Evolutionary conservation across 2,329 filamentous ascomycete species (phyloP).

Genomic region (Cordyceps cateniannulata): DNA sequence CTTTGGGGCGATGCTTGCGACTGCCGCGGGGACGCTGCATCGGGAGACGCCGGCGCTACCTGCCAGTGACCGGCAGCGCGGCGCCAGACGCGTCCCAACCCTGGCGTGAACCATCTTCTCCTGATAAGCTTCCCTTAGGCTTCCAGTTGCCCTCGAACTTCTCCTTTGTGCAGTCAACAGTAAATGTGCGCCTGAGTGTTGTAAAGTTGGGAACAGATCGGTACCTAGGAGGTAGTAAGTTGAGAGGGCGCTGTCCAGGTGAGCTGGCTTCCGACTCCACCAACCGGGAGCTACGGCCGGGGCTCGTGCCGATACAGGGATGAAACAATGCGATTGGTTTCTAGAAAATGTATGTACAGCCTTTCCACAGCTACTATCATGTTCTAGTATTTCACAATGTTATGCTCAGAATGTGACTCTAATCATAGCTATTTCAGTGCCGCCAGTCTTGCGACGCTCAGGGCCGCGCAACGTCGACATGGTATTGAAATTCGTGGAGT

Average conservation of each 20-base stretch:
- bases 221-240: not conserved
- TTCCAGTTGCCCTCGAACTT: not conserved
- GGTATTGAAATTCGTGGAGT: conserved; percentile 3
- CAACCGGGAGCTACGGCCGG: not conserved
- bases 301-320: not conserved
- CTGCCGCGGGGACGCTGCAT: not conserved
- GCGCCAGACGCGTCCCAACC: conserved; percentile 1
- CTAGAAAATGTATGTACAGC: not conserved
- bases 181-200: not conserved
- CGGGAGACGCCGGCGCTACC: not conserved
- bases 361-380: not conserved
- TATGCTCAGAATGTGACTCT: not conserved
- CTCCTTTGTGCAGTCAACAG: not conserved
- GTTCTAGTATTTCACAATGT: not conserved
- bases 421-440: not conserved
- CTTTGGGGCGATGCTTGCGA: not conserved
- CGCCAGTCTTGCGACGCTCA: not conserved
- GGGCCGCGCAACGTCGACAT: not conserved
- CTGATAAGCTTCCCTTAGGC: not conserved
- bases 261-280: conserved; percentile 5
- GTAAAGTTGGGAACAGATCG: not conserved
- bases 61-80: not conserved
- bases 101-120: not conserved
- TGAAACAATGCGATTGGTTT: not conserved
- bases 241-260: not conserved